A percentile compares a stretch with the other conserved stretches of the same genome.
Evolutionary conservation across 495 filamentous ascomycete species (phyloP).

Genomic region (Podospora tetraspora): DNA sequence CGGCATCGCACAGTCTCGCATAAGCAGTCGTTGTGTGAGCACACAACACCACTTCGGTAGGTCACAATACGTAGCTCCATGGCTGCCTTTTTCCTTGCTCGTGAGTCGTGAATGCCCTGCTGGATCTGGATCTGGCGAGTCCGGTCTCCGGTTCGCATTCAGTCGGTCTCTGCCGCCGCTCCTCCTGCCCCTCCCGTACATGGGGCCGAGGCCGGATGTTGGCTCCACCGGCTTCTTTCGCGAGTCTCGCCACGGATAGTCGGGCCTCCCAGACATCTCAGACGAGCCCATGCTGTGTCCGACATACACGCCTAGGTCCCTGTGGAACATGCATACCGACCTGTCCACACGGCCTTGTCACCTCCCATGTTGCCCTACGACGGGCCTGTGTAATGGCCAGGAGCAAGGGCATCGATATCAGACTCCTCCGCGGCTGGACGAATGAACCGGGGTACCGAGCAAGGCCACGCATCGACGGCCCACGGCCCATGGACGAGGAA

Average conservation of each 20-base stretch:
- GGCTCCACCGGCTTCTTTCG: neutral
- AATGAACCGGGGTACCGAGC: constrained; percentile 3
- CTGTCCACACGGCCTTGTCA: neutral
- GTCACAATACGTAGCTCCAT: neutral
- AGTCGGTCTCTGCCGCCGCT: neutral
- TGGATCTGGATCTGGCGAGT: neutral
- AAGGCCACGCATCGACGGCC: neutral
- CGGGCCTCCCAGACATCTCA: constrained; percentile 4
- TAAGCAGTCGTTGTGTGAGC: neutral
- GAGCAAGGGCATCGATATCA: constrained; percentile 10
- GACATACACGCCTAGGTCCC: neutral
- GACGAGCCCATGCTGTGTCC: neutral
- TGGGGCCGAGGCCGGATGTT: neutral
- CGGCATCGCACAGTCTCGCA: neutral
- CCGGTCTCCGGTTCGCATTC: neutral
- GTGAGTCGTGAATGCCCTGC: neutral
- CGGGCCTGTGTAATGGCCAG: constrained; percentile 7
- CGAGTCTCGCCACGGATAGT: neutral
- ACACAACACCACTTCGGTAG: neutral
- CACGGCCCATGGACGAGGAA: neutral
- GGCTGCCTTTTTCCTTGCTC: neutral
- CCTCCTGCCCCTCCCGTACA: neutral
- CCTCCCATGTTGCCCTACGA: neutral
- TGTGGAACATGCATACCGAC: neutral
- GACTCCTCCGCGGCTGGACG: constrained; percentile 7